Percentiles rank a stretch among this genome's conserved stretches.
Conservation (phyloP, 2,329 filamentous ascomycete genomes). For the Arthrocladium fulminans region DNA sequence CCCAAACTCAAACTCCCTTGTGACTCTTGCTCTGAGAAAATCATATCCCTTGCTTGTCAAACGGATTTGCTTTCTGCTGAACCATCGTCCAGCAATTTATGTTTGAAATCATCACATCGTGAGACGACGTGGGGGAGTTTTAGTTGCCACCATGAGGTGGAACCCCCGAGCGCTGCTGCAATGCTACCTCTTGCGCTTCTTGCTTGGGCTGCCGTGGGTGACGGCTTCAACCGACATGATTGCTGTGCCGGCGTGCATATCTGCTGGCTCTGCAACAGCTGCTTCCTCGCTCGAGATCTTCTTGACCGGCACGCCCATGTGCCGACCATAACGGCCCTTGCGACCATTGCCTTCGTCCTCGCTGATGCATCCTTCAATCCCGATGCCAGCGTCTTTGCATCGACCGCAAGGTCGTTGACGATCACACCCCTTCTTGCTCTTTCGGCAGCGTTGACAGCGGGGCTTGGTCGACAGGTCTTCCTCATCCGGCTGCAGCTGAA, state of each 20-base stretch:
- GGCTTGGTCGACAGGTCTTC: slow-evolving; percentile 92
- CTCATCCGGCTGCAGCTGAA: slow-evolving; percentile 58
- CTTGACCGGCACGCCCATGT: slow-evolving; percentile 61
- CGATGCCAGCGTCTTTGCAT: slow-evolving; percentile 91
- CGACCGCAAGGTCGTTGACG: slow-evolving; percentile 89
- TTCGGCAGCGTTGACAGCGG: slow-evolving; percentile 93
- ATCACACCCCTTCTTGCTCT: slow-evolving; percentile 99
- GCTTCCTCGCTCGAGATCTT: slow-evolving; percentile 36
- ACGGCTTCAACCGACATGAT: slow-evolving; percentile 23
- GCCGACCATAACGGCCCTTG: slow-evolving; percentile 76
- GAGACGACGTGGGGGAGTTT: background rate
- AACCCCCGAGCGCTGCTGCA: too few species aligned
- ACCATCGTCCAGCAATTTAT: background rate
- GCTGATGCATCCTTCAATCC: slow-evolving; percentile 86
- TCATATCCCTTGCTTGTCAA: background rate
- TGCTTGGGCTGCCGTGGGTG: slow-evolving; percentile 37
- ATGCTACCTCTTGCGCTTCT: slow-evolving; percentile 57
- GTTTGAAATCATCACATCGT: background rate
- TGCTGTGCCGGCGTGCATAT: background rate
- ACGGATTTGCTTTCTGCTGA: background rate
- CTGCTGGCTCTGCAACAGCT: background rate
- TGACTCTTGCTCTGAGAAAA: background rate
- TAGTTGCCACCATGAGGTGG: too few species aligned
- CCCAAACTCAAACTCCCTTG: background rate
- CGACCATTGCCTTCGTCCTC: slow-evolving; percentile 96